phyloP scores from a whole-genome alignment of 177 flowering plant species.

The Telopea speciosissima region DNA sequence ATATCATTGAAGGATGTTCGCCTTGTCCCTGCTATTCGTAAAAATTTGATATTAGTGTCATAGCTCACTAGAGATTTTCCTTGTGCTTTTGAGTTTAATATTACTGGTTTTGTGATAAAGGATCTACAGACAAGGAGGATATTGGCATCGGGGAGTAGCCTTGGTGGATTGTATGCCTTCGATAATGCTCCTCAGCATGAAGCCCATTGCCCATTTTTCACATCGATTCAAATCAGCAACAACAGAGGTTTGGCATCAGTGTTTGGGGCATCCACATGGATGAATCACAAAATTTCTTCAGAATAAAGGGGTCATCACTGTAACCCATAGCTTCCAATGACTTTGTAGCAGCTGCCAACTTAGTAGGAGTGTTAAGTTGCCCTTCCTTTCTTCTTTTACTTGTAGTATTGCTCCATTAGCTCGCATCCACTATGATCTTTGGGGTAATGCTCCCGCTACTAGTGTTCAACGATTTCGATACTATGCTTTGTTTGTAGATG shows the following conservation, averaged over 20 bases:
- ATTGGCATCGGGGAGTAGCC: conserved; percentile 3
- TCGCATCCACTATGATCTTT: not conserved
- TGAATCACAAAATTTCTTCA: not conserved
- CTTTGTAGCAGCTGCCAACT: conserved; percentile 2
- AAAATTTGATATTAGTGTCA: conserved; percentile 1
- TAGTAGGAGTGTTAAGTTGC: conserved; percentile 3
- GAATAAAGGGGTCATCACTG: not conserved
- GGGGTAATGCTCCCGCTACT: not conserved
- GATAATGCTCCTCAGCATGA: not conserved
- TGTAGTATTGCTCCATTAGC: not conserved
- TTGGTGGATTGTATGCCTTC: not conserved
- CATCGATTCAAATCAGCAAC: not conserved
- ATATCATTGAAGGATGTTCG: not conserved
- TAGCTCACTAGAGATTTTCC: conserved; percentile 6
- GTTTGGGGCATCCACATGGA: conserved; percentile 4
- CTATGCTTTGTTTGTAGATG: conserved; percentile 7
- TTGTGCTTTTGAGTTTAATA: not conserved
- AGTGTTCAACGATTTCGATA: conserved; percentile 3
- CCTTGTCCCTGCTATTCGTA: not conserved
- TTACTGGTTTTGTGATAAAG: conserved; percentile 6
- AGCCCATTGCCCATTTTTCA: conserved; percentile 1
- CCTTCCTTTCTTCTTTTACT: not conserved
- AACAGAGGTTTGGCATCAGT: conserved; percentile 6
- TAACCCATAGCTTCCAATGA: not conserved
- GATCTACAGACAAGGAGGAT: not conserved